Evolutionary conservation across 2,329 filamentous ascomycete species (phyloP).

Genomic region (Torrubiellomyces zombiae): DNA sequence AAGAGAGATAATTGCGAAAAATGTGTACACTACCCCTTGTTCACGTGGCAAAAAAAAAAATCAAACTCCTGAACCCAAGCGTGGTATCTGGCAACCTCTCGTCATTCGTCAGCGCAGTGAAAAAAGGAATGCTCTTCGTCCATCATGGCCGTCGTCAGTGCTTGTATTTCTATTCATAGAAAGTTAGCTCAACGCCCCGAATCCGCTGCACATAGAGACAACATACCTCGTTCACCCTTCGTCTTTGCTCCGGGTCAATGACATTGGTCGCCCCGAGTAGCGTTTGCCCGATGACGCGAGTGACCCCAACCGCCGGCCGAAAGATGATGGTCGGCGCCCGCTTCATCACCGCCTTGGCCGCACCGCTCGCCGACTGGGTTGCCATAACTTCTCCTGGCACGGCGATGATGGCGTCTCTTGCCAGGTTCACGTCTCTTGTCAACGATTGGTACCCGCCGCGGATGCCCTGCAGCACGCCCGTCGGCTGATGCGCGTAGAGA

Average conservation of each 20-base stretch:
- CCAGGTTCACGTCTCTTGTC: slow-evolving; percentile 70
- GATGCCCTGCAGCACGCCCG: slow-evolving; percentile 74
- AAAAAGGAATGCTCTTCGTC: too few species aligned
- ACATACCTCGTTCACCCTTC: slow-evolving; percentile 79
- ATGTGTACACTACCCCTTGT: too few species aligned
- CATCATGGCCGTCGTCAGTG: slow-evolving; percentile 14
- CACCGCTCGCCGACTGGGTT: slow-evolving; percentile 63
- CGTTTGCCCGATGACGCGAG: slow-evolving; percentile 75
- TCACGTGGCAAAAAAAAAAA: too few species aligned
- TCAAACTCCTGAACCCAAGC: too few species aligned
- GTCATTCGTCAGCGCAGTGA: too few species aligned
- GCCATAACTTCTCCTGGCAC: slow-evolving; percentile 87
- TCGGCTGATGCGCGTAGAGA: slow-evolving; percentile 84
- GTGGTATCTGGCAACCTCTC: too few species aligned
- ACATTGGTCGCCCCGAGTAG: slow-evolving; percentile 85
- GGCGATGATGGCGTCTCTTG: slow-evolving; percentile 82
- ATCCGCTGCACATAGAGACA: not conserved
- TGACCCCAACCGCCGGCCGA: slow-evolving; percentile 76
- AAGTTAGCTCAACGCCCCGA: slow-evolving; percentile 2
- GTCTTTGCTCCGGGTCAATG: slow-evolving; percentile 65
- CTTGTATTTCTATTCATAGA: slow-evolving; percentile 31
- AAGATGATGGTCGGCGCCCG: slow-evolving; percentile 88
- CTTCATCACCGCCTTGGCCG: slow-evolving; percentile 59
- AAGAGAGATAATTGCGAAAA: too few species aligned
- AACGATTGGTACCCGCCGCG: slow-evolving; percentile 69